These are phyloP conservation scores for Clathrus columnatus DNA, from an alignment of 768 basidiomycete species.

Conservation along the genomic window DNA sequence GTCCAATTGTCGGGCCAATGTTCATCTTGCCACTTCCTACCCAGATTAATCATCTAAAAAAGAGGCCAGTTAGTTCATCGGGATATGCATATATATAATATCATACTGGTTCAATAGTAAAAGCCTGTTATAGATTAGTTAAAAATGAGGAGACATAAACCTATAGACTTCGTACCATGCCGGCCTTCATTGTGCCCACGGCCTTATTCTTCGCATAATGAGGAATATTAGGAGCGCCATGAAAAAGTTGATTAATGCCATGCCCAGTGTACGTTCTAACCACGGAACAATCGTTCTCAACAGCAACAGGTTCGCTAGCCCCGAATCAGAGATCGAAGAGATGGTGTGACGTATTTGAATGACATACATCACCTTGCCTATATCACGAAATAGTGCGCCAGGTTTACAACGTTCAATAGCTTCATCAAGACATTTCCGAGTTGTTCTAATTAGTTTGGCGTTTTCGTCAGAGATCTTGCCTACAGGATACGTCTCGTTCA, in stretches of 20 bases:
- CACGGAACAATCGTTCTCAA: slow-evolving; percentile 76
- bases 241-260: slow-evolving; percentile 83
- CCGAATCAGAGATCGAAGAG: slow-evolving; percentile 23
- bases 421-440: slow-evolving; percentile 77
- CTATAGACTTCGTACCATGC: slow-evolving; percentile 52
- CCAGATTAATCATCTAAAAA: slow-evolving; percentile 84
- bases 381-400: slow-evolving; percentile 79
- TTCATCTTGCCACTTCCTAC: slow-evolving; percentile 61
- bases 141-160: background rate
- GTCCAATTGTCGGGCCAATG: slow-evolving; percentile 98
- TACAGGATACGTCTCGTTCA: slow-evolving; percentile 90
- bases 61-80: slow-evolving; percentile 1
- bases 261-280: slow-evolving; percentile 91
- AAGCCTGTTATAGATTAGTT: slow-evolving; percentile 24
- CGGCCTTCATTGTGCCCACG: slow-evolving; percentile 85
- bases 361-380: slow-evolving; percentile 81
- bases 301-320: slow-evolving; percentile 73
- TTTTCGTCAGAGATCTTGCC: slow-evolving; percentile 80
- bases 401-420: slow-evolving; percentile 93
- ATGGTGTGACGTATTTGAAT: background rate
- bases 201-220: slow-evolving; percentile 95
- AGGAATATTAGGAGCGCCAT: slow-evolving; percentile 77
- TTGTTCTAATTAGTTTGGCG: slow-evolving; percentile 68
- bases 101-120: slow-evolving; percentile 74
- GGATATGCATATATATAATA: slow-evolving; percentile 2